phyloP scores from a whole-genome alignment of 257 asterid species.

The Pogostemon cablin region DNA sequence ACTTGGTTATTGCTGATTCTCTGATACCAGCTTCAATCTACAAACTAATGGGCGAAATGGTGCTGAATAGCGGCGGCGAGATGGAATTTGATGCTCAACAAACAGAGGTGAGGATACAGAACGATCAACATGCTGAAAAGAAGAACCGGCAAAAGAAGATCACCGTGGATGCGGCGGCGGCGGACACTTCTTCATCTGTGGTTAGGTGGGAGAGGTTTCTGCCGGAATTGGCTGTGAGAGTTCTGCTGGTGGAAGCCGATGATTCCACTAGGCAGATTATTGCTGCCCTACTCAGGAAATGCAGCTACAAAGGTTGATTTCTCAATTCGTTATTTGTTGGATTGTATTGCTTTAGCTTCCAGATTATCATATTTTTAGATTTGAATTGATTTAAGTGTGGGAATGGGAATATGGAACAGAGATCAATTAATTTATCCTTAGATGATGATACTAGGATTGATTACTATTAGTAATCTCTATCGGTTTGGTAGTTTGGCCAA shows the following conservation, averaged over 20 bases:
- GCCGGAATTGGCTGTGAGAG: constrained; percentile 75
- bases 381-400: background rate
- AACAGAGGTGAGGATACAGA: constrained; percentile 33
- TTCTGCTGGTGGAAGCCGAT: constrained; percentile 86
- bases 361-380: constrained; percentile 8
- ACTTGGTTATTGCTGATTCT: constrained; percentile 27
- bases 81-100: constrained; percentile 35
- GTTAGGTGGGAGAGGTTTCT: constrained; percentile 87
- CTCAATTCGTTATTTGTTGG: background rate
- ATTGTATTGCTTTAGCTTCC: background rate
- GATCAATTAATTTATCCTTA: constrained; percentile 19
- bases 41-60: constrained; percentile 63
- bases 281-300: constrained; percentile 88
- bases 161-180: constrained; percentile 35
- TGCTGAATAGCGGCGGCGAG: constrained; percentile 52
- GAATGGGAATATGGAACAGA: background rate
- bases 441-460: background rate
- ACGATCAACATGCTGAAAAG: constrained; percentile 11
- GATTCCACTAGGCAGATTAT: constrained; percentile 92
- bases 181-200: constrained; percentile 24
- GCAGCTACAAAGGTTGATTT: constrained; percentile 78
- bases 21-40: constrained; percentile 4
- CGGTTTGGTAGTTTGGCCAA: background rate
- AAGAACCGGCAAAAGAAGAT: constrained; percentile 23
- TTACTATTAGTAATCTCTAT: background rate